These are phyloP conservation scores for Citrus australasica DNA, from an alignment of 345 rosid species.

Conservation along the genomic window DNA sequence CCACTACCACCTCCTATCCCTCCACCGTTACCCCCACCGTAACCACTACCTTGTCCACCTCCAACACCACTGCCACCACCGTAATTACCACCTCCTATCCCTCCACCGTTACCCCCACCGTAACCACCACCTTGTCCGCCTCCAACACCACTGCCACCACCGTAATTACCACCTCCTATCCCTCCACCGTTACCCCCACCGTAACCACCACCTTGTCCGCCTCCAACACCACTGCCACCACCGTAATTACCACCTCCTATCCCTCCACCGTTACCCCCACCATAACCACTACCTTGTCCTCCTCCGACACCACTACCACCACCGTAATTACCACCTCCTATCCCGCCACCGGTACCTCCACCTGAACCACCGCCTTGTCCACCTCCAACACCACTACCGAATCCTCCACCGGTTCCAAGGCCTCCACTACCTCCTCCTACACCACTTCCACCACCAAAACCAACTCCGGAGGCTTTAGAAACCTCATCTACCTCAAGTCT, in stretches of 20 bases:
- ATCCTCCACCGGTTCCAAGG: background rate
- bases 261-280: background rate
- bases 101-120: background rate
- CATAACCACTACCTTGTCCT: background rate
- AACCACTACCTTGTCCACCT: constrained; percentile 17
- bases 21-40: background rate
- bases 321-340: background rate
- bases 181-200: constrained; percentile 28
- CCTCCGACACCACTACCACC: constrained; percentile 7
- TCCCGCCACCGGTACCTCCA: background rate
- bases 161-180: background rate
- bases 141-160: background rate
- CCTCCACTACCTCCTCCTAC: background rate
- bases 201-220: constrained; percentile 6
- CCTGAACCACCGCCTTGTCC: constrained; percentile 9
- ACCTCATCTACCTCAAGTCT: constrained; percentile 18
- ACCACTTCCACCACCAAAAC: background rate
- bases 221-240: constrained; percentile 19
- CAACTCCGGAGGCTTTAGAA: background rate
- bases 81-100: background rate
- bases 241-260: background rate
- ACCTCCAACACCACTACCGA: background rate
- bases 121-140: too few species aligned
- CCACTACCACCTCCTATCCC: background rate
- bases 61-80: background rate